Evolutionary conservation across 352 stramenopile species (phyloP).

Genomic region (Globisporangium ultimum): DNA sequence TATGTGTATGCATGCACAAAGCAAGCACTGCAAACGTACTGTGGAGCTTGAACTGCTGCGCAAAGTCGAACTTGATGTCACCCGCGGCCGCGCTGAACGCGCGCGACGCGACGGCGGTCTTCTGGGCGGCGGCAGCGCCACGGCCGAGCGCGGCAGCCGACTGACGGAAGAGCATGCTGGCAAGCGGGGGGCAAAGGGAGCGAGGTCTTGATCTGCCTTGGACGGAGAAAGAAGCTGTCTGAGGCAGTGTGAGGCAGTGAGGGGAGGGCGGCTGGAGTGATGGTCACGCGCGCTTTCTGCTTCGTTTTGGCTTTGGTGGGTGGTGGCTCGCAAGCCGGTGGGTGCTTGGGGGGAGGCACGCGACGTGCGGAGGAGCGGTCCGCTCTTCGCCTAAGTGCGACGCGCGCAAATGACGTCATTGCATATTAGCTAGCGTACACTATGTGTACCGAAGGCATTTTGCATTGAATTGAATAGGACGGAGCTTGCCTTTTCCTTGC

Average conservation of each 20-base stretch:
- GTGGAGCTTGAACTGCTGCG: slow-evolving; percentile 78
- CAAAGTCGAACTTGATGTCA: slow-evolving; percentile 72
- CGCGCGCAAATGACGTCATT: slow-evolving; percentile 7
- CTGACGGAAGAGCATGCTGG: slow-evolving; percentile 64
- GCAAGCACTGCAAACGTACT: slow-evolving; percentile 28
- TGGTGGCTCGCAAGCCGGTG: slow-evolving; percentile 4
- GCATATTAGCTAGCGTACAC: slow-evolving; percentile 1
- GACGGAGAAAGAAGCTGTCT: slow-evolving; percentile 9
- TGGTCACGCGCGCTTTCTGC: slow-evolving; percentile 3
- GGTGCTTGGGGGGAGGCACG: slow-evolving; percentile 10
- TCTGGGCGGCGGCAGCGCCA: slow-evolving; percentile 8
- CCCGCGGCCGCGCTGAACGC: slow-evolving; percentile 59
- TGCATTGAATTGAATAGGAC: too few relatives aligned
- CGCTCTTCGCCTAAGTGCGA: slow-evolving; percentile 2
- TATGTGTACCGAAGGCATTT: not conserved
- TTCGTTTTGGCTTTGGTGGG: slow-evolving; percentile 7
- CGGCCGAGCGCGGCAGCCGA: slow-evolving; percentile 40
- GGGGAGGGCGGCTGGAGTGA: not conserved
- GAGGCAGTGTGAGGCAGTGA: not conserved
- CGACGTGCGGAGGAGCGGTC: not conserved
- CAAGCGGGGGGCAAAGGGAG: too few relatives aligned
- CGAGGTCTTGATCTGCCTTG: slow-evolving; percentile 1
- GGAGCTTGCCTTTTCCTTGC: too few relatives aligned
- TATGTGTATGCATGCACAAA: too few relatives aligned
- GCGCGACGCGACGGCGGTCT: slow-evolving; percentile 27